Evolutionary conservation across 805 yeast species (phyloP).

Genomic region (Alloascoidea hylecoeti): DNA sequence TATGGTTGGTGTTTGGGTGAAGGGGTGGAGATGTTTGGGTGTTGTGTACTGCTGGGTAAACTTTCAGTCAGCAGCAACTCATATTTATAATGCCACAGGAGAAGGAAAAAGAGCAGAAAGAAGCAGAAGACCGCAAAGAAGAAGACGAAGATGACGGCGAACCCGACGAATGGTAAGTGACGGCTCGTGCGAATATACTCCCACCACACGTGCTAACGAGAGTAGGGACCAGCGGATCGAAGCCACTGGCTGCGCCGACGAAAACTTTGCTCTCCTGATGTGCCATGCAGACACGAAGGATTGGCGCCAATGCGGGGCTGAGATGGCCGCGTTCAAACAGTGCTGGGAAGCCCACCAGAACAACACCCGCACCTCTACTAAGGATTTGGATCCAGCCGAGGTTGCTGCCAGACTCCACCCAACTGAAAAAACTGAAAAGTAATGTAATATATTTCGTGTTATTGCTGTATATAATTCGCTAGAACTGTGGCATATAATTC

Average conservation of each 20-base stretch:
- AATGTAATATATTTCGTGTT: no score
- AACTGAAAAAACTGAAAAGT: no score
- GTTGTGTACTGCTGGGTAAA: no score
- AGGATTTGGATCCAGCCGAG: slow-evolving; percentile 1
- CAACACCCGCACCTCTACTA: slow-evolving; percentile 1
- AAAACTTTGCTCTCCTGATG: not conserved
- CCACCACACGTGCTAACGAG: not conserved
- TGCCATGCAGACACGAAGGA: slow-evolving; percentile 1
- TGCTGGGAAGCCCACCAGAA: slow-evolving; percentile 1
- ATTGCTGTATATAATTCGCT: no score
- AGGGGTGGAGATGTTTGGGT: no score
- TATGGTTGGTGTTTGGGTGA: no score
- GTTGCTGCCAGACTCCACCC: no score
- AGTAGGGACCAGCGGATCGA: not conserved
- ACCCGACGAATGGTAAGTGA: slow-evolving; percentile 1
- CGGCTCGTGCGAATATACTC: not conserved
- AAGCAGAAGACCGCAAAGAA: not conserved
- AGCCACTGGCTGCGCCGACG: not conserved
- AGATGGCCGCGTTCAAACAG: not conserved
- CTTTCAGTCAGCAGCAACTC: no score
- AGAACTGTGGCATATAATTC: no score
- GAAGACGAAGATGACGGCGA: slow-evolving; percentile 1
- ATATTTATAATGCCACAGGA: no score
- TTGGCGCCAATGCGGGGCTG: not conserved
- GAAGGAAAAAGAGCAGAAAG: not conserved